Percentiles rank a stretch among this genome's conserved stretches.
Conservation (phyloP, 1,139 yeast species). For the Eremothecium coryli region DNA sequence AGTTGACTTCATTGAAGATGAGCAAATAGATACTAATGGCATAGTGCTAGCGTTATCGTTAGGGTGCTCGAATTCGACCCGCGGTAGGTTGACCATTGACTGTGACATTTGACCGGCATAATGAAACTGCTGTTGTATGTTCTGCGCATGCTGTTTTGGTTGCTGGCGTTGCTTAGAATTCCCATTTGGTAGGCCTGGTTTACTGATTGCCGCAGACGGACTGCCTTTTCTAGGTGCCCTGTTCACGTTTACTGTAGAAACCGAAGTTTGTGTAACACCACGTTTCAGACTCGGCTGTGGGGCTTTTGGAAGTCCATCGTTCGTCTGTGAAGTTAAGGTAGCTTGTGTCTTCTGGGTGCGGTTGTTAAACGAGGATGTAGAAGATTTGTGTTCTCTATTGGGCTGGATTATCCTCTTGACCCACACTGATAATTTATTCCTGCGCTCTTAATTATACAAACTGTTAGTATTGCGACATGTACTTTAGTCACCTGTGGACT, state of each 20-base stretch:
- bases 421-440: slow-evolving; percentile 27
- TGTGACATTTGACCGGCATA: slow-evolving; percentile 6
- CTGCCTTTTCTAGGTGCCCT: neutral
- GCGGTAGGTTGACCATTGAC: no score
- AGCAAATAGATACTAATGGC: slow-evolving; percentile 44
- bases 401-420: slow-evolving; percentile 28
- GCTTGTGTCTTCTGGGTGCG: neutral
- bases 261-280: neutral
- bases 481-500: no score
- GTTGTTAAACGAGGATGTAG: neutral
- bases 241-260: neutral
- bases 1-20: slow-evolving; percentile 35
- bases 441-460: slow-evolving; percentile 16
- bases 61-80: slow-evolving; percentile 9
- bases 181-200: neutral
- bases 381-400: slow-evolving; percentile 10
- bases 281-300: neutral
- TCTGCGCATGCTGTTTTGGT: neutral
- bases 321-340: neutral
- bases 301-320: neutral
- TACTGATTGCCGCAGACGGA: neutral
- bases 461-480: neutral
- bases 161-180: neutral
- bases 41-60: slow-evolving; percentile 40
- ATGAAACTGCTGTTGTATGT: neutral